Evolutionary conservation across 192 early-diverging fungal species (phyloP), one percentile per base, ranked within the genome.

Genomic region (Coemansia sp.): DNA sequence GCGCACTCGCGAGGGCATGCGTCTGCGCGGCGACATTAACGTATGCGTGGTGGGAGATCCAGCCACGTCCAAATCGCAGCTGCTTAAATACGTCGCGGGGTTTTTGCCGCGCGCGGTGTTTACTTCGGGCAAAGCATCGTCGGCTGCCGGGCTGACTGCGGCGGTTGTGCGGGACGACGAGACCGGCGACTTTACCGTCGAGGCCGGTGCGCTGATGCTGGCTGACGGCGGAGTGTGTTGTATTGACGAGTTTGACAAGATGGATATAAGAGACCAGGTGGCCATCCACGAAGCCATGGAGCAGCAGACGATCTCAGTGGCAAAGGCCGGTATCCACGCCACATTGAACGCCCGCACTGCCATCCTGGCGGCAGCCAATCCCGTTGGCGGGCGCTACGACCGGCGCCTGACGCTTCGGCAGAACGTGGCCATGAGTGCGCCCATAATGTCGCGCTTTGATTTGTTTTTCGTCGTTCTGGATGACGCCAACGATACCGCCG

Each of bases 241-340:
- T 65, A 98, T 98, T 60, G 96, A 98, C 74, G 95, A 98, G 71
- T 98, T 98, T 76, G 95, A 98, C 74, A 98, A 98, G 82, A 98
- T 98, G 96, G 93, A 97, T 42, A 64, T 94, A 8, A 82, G 81
- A 40, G 96, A 98, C 81, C 95, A 97, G 73, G 94, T 97, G n/a
- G 94, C 96, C 26, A 98, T 98, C 82, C 96, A 98, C 86, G 96
- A 98, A 80, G 96, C 95, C 9, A 98, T 98, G 96, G 95, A 97
- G 76, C 96, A 98, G 82, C 96, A 98, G 74, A 98, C 95, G 8
- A 98, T 87, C 87, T 87, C 87, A 11, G n/a, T n/a, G n/a, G 91
- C 95, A 44, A 97, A 97, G 72, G 95, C 95, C 33, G 94, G 95
- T 39, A 95, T 95, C 65, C 95, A 97, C 62, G 93, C 94, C 29